These are phyloP conservation scores for Xylariaceae sp. DNA, from an alignment of 2,329 filamentous ascomycete genomes.

Conservation along the genomic window DNA sequence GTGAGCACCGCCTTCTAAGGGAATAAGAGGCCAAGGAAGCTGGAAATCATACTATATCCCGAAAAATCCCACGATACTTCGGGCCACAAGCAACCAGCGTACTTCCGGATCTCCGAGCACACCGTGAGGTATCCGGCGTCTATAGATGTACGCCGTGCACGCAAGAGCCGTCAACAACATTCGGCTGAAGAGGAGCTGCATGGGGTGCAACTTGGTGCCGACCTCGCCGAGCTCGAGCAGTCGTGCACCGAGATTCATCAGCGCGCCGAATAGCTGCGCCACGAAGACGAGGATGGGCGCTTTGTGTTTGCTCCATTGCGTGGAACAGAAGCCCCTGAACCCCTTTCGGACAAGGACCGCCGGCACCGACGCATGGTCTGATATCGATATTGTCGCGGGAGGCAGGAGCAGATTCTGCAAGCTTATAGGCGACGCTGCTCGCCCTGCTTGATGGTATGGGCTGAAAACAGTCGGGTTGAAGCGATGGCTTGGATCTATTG, in stretches of 20 bases:
- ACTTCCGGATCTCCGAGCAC: constrained; percentile 65
- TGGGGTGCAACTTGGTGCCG: constrained; percentile 62
- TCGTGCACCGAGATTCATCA: constrained; percentile 81
- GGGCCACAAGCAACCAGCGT: constrained; percentile 56
- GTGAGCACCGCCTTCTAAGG: not conserved
- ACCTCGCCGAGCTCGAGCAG: constrained; percentile 56
- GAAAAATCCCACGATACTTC: constrained; percentile 68
- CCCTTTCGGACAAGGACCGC: not conserved
- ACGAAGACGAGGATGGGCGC: constrained; percentile 67
- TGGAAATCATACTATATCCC: constrained; percentile 53
- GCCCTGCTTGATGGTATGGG: constrained; percentile 34
- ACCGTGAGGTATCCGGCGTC: constrained; percentile 36
- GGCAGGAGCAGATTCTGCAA: constrained; percentile 8
- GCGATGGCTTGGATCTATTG: constrained; percentile 26
- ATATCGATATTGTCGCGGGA: constrained; percentile 5
- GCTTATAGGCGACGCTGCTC: constrained; percentile 21
- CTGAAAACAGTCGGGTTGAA: constrained; percentile 38
- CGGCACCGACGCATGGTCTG: not conserved
- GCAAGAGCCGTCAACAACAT: constrained; percentile 68
- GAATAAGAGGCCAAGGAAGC: not conserved
- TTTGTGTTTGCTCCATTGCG: constrained; percentile 50
- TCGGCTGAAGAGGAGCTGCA: constrained; percentile 76
- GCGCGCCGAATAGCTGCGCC: constrained; percentile 72
- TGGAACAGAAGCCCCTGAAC: constrained; percentile 12
- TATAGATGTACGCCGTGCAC: constrained; percentile 69